Evolutionary conservation across 1,284 basidiomycete species (phyloP).

Genomic region (Rhodotorula sp.): DNA sequence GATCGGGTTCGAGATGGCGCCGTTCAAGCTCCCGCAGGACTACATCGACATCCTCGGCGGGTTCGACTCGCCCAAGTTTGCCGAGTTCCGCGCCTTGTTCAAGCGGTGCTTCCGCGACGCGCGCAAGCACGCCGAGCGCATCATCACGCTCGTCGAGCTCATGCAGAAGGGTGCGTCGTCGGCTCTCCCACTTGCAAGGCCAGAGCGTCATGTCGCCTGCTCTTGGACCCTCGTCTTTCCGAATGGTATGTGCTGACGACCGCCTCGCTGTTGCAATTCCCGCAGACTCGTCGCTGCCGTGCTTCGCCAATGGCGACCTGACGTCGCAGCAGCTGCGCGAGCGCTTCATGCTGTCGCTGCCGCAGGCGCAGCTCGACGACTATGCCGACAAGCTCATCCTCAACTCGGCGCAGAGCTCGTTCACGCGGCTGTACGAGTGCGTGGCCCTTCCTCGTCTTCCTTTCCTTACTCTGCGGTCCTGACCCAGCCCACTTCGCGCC

Average conservation of each 20-base stretch:
- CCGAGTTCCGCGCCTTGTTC: constrained; percentile 85
- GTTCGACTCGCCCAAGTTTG: constrained; percentile 70
- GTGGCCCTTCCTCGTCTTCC: not conserved
- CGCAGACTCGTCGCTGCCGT: constrained; percentile 85
- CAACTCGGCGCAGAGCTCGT: constrained; percentile 37
- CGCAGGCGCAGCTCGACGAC: constrained; percentile 81
- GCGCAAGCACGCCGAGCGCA: constrained; percentile 93
- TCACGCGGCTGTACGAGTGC: constrained; percentile 42
- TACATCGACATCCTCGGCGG: constrained; percentile 97
- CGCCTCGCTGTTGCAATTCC: not conserved
- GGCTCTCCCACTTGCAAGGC: not conserved
- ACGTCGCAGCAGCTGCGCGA: constrained; percentile 85
- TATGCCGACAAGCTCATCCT: constrained; percentile 86
- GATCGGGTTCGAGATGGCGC: constrained; percentile 97
- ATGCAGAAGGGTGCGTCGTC: constrained; percentile 80
- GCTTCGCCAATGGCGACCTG: constrained; percentile 87
- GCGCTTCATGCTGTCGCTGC: constrained; percentile 87
- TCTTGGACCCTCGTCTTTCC: no score
- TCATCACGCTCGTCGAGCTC: constrained; percentile 91
- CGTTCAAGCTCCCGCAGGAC: constrained; percentile 94
- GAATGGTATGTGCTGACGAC: no score
- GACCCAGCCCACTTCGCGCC: not conserved
- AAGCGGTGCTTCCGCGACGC: constrained; percentile 90
- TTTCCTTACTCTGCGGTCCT: no score
- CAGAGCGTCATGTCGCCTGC: no score